These are phyloP conservation scores for Meripilus lineatus DNA, from an alignment of 1,284 basidiomycete species.

Conservation along the genomic window DNA sequence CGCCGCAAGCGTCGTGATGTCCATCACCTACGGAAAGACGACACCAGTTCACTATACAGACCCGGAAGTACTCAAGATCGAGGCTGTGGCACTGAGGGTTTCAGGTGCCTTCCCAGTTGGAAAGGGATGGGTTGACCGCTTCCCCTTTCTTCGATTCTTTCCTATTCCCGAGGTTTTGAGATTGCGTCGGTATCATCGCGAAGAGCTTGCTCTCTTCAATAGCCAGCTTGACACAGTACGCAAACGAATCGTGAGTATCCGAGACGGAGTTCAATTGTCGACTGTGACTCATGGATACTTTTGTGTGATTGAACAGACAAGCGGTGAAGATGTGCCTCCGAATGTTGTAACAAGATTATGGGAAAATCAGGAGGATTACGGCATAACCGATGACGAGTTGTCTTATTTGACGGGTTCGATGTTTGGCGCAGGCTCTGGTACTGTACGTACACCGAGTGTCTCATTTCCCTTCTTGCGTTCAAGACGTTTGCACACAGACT, in stretches of 20 bases:
- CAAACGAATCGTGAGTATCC: constrained; percentile 38
- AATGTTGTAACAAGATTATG: constrained; percentile 57
- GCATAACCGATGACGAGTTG: constrained; percentile 47
- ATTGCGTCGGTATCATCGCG: constrained; percentile 45
- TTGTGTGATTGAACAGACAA: too few relatives aligned
- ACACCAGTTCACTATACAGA: constrained; percentile 46
- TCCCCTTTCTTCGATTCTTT: constrained; percentile 49
- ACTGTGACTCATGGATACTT: too few relatives aligned
- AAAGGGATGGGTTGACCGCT: constrained; percentile 52
- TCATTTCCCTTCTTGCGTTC: not conserved
- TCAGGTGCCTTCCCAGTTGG: constrained; percentile 50
- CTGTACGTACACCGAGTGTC: constrained; percentile 26
- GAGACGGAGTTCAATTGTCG: too few relatives aligned
- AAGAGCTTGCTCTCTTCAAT: constrained; percentile 54
- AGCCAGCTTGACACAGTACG: constrained; percentile 42
- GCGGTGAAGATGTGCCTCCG: constrained; percentile 31
- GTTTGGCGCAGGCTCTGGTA: constrained; percentile 63
- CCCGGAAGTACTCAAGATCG: constrained; percentile 50
- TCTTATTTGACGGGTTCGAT: constrained; percentile 58
- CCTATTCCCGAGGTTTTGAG: constrained; percentile 50
- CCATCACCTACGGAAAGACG: constrained; percentile 60
- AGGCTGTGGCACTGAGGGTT: constrained; percentile 41
- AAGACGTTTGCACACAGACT: constrained; percentile 28
- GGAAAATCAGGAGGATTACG: constrained; percentile 45
- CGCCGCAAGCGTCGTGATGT: constrained; percentile 58